Evolutionary conservation across 306 rosid species (phyloP).

Genomic region (Vigna hirtella): DNA sequence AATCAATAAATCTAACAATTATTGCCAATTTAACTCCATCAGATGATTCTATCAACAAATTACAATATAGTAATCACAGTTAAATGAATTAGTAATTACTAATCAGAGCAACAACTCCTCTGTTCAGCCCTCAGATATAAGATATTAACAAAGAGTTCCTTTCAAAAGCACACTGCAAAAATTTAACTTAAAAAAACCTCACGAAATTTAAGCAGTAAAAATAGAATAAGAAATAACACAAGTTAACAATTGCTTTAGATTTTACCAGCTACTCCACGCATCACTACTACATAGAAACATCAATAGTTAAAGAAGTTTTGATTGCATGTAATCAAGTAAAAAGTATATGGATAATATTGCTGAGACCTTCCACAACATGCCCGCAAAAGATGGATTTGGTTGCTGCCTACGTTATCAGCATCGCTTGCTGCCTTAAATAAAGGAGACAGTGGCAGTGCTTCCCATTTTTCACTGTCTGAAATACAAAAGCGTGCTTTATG

Average conservation of each 20-base stretch:
- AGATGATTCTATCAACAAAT: neutral
- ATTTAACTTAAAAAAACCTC: neutral
- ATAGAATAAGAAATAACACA: neutral
- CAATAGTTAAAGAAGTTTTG: conserved; percentile 2
- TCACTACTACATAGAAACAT: conserved; percentile 31
- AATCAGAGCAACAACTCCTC: conserved; percentile 9
- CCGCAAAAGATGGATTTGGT: conserved; percentile 66
- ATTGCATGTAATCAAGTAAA: conserved; percentile 33
- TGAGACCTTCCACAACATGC: conserved; percentile 86
- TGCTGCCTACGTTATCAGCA: conserved; percentile 51
- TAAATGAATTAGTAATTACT: neutral
- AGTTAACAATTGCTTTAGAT: neutral
- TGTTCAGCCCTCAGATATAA: conserved; percentile 13
- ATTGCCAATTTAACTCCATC: neutral
- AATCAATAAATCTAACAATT: conserved; percentile 15
- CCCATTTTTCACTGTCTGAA: conserved; percentile 85
- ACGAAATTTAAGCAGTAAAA: neutral
- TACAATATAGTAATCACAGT: conserved; percentile 9
- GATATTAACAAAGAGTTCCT: neutral
- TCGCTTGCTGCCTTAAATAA: conserved; percentile 56
- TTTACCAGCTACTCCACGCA: conserved; percentile 34
- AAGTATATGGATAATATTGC: conserved; percentile 20
- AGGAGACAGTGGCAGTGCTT: conserved; percentile 70
- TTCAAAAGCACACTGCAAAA: conserved; percentile 10
- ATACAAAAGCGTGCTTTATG: conserved; percentile 71